Base-by-base conservation (phyloP, 2,329 filamentous ascomycete species). In the Endoconidiophora polonica region DNA sequence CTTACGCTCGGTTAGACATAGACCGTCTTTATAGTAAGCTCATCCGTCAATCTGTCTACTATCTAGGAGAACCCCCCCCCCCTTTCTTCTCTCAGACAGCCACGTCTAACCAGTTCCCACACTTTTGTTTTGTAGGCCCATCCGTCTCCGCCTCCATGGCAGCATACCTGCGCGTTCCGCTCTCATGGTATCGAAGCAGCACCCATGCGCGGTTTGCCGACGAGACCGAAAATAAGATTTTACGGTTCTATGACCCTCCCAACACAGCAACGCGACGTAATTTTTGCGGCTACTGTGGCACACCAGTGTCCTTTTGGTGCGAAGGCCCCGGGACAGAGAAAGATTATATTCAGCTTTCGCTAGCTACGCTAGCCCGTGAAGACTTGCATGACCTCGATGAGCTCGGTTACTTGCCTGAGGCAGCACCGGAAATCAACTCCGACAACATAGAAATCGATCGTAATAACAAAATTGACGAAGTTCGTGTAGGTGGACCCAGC, bases 281-380 rank as follows among this genome's bases (percentile, higher is more conserved):
- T 57, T 95, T 95, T 64, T 95, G 88, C 65, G 88, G 88, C 22
- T 93, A 83, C 67, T 94, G 88, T 62, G 88, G 88, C 48, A 94
- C 87, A 0, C 83, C 84, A 10, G 68, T 95, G 49, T 82, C 81
- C 0, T 86, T 81, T 58, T 94, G 86, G 86, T 81, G 79, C 44
- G 87, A 94, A 62, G 65, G 76, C 22, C 82, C 83, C 0, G 67
- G 64, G 1, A 70, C 70, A 47, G 84, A 91, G 61, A 81, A 81
- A 10, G 78, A 87, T 5, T 90, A 76, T 60, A 86, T 95, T 66
- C 80, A 79, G 53, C 68, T 94, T 52, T 83, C 86, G 0, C 68
- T 94, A n/a, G 85, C 85, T 4, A 90, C 81, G 57, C 68, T 95
- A 48, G 61, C 76, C 37, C 72, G 74, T 4, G 77, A 84, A 50